These are phyloP conservation scores for Closterium sp. DNA, from an alignment of 139 green algal species.

Conservation along the genomic window DNA sequence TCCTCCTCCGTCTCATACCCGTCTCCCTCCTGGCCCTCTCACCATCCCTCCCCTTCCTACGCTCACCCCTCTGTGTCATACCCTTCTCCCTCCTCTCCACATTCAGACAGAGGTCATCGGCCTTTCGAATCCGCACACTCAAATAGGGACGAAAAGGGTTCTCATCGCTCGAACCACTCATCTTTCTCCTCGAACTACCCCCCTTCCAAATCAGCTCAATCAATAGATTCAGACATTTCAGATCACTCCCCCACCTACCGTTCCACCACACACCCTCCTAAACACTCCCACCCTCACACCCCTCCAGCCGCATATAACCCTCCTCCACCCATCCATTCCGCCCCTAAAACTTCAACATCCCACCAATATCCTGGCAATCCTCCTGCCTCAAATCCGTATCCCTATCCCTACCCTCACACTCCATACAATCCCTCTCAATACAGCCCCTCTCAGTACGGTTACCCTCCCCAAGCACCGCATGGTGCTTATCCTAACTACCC, in stretches of 20 bases:
- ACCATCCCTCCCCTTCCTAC: not conserved
- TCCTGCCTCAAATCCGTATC: not conserved
- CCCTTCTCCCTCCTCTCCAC: not conserved
- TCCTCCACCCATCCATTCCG: not conserved
- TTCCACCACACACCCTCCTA: not conserved
- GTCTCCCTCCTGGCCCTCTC: not conserved
- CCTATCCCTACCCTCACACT: not conserved
- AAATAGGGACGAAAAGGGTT: too few relatives aligned
- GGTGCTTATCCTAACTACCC: not conserved
- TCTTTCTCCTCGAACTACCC: not conserved
- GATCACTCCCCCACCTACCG: not conserved
- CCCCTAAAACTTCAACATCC: not conserved
- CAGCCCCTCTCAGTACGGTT: not conserved
- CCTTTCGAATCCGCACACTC: too few relatives aligned
- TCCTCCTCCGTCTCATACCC: not conserved
- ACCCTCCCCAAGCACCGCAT: not conserved
- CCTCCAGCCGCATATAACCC: too few relatives aligned
- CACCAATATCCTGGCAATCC: not conserved
- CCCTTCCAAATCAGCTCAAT: not conserved
- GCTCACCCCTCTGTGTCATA: not conserved
- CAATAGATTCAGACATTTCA: not conserved
- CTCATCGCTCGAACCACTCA: not conserved
- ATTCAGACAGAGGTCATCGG: not conserved
- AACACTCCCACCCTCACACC: not conserved
- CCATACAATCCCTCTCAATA: not conserved